phyloP scores from a whole-genome alignment of 1,139 yeast species.

The Nadsonia commutata region DNA sequence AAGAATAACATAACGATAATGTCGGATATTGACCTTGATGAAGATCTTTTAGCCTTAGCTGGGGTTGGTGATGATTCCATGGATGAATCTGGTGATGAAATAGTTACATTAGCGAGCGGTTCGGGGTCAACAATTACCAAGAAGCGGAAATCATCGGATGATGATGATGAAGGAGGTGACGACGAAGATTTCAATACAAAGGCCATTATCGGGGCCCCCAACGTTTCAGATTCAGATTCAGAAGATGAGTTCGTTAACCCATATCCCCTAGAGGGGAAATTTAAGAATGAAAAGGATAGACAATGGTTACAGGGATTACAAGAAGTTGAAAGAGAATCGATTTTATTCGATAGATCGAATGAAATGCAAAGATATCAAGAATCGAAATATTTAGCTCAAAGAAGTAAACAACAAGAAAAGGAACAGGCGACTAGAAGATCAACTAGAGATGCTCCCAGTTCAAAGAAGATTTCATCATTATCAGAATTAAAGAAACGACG shows the following conservation, averaged over 20 bases:
- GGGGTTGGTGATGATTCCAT: slow-evolving; percentile 38
- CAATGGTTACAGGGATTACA: slow-evolving; percentile 56
- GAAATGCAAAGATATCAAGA: slow-evolving; percentile 81
- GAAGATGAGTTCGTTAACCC: slow-evolving; percentile 43
- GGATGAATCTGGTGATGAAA: slow-evolving; percentile 14
- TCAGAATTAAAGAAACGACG: slow-evolving; percentile 78
- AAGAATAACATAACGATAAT: slow-evolving; percentile 7
- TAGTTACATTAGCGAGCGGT: slow-evolving; percentile 4
- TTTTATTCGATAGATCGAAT: slow-evolving; percentile 82
- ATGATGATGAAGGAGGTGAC: slow-evolving; percentile 17
- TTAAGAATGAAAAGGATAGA: slow-evolving; percentile 69
- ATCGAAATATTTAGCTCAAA: slow-evolving; percentile 63
- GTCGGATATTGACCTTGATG: slow-evolving; percentile 26
- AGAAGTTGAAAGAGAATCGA: slow-evolving; percentile 82
- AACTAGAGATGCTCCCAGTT: slow-evolving; percentile 18
- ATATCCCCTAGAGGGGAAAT: slow-evolving; percentile 87
- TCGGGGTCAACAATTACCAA: slow-evolving; percentile 16
- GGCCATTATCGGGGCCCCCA: slow-evolving; percentile 23
- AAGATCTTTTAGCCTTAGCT: slow-evolving; percentile 82
- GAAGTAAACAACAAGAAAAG: slow-evolving; percentile 43
- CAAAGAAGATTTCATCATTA: slow-evolving; percentile 41
- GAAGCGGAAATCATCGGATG: slow-evolving; percentile 21
- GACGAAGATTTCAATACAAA: slow-evolving; percentile 20
- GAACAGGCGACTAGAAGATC: slow-evolving; percentile 17
- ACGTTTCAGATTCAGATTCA: slow-evolving; percentile 29